Percentiles rank a stretch among this genome's conserved stretches.
These are phyloP conservation scores for Rubia balearica DNA, from an alignment of 305 asterid species.

Conservation along the genomic window DNA sequence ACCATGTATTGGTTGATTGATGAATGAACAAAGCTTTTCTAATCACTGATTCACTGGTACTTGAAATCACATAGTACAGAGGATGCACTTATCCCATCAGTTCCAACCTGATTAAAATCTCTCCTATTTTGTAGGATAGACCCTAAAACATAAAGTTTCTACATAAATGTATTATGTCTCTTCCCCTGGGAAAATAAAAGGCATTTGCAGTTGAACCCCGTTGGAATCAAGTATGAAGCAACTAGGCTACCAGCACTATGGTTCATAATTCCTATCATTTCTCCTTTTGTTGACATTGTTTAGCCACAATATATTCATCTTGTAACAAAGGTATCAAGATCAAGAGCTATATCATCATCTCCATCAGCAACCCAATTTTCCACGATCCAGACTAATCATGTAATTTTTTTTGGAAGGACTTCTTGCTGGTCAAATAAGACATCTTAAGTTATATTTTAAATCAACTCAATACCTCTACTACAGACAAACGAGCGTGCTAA, in stretches of 20 bases:
- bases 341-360: not conserved
- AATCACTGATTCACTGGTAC: not conserved
- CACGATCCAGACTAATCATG: not conserved
- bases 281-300: not conserved
- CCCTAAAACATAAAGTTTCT: not conserved
- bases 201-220: not conserved
- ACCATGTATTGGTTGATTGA: no score
- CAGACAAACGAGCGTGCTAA: not conserved
- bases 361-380: constrained; percentile 1
- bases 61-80: not conserved
- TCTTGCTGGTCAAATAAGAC: not conserved
- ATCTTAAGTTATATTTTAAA: not conserved
- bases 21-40: not conserved
- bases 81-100: not conserved
- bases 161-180: not conserved
- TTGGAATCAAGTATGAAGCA: constrained; percentile 1
- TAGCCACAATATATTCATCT: not conserved
- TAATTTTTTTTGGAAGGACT: not conserved
- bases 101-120: not conserved
- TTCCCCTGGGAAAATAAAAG: no score
- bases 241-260: not conserved
- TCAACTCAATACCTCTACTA: not conserved
- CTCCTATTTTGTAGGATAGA: not conserved
- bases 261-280: not conserved
- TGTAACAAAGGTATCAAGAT: not conserved